Conservation (phyloP, 257 asterid genomes). For the Nicotiana tabacum region DNA sequence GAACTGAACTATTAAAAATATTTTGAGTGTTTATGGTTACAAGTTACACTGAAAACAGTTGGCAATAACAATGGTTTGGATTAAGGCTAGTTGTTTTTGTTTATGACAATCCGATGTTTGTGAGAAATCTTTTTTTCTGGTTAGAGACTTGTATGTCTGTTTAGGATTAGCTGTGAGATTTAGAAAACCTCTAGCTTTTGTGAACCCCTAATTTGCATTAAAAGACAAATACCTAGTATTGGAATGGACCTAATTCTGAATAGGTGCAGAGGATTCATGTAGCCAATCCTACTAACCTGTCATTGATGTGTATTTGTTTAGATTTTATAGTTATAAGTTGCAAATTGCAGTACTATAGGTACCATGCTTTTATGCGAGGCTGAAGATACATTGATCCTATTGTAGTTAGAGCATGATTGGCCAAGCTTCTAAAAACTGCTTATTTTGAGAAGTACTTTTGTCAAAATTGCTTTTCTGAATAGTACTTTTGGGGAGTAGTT, state of each 20-base stretch:
- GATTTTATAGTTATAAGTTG: too few species aligned
- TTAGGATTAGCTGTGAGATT: neutral
- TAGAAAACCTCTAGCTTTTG: neutral
- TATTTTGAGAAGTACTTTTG: too few species aligned
- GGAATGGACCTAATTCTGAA: neutral
- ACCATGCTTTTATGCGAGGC: too few species aligned
- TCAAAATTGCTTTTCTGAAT: too few species aligned
- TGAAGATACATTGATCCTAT: too few species aligned
- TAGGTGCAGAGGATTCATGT: neutral
- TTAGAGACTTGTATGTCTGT: neutral
- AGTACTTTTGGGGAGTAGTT: too few species aligned
- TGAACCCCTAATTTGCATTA: neutral
- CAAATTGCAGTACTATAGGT: too few species aligned
- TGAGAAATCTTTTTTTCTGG: neutral
- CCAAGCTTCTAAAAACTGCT: too few species aligned
- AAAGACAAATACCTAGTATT: neutral
- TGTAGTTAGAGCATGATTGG: too few species aligned
- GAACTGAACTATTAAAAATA: neutral
- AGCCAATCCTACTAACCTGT: neutral
- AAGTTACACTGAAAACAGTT: neutral
- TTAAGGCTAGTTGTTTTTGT: neutral
- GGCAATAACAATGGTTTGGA: neutral
- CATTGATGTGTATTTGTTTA: too few species aligned
- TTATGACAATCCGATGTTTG: neutral
- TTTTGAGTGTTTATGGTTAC: neutral